These are phyloP conservation scores for Fusarium oligoseptatum DNA, from an alignment of 2,329 filamentous ascomycete species.

Conservation along the genomic window DNA sequence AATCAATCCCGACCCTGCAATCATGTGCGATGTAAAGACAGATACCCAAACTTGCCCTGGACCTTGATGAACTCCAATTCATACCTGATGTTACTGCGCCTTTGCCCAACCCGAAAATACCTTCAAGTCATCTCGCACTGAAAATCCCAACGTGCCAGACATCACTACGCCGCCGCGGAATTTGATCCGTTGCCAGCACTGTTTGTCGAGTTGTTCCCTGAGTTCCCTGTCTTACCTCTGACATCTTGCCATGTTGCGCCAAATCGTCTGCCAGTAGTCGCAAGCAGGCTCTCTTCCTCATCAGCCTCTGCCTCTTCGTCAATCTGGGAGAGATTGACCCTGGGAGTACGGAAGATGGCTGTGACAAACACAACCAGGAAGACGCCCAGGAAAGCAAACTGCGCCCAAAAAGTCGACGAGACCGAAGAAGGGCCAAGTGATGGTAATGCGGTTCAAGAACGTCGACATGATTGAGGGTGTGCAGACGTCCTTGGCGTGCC, in stretches of 20 bases:
- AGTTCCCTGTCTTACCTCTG: slow-evolving; percentile 63
- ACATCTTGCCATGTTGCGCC: slow-evolving; percentile 92
- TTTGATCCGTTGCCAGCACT: slow-evolving; percentile 36
- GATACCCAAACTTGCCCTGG: slow-evolving; percentile 28
- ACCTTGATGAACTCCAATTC: slow-evolving; percentile 21
- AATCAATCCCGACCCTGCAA: slow-evolving; percentile 7
- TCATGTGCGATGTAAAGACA: slow-evolving; percentile 20
- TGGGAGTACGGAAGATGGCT: slow-evolving; percentile 83
- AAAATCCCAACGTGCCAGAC: neutral
- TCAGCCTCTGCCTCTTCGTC: slow-evolving; percentile 93
- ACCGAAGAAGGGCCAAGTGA: slow-evolving; percentile 97
- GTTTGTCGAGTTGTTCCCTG: slow-evolving; percentile 25
- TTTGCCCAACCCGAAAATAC: slow-evolving; percentile 11
- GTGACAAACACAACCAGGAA: slow-evolving; percentile 87
- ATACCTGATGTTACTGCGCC: slow-evolving; percentile 16
- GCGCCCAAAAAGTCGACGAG: slow-evolving; percentile 93
- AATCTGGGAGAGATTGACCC: slow-evolving; percentile 79
- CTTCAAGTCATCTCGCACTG: slow-evolving; percentile 6
- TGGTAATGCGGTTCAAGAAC: slow-evolving; percentile 90
- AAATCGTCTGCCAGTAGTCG: slow-evolving; percentile 84
- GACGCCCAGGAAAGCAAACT: slow-evolving; percentile 89
- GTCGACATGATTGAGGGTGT: slow-evolving; percentile 92
- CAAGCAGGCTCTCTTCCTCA: slow-evolving; percentile 92
- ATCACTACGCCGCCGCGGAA: slow-evolving; percentile 28
- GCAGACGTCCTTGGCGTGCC: slow-evolving; percentile 83